Base-by-base conservation (phyloP, 2,329 filamentous ascomycete species). In the Fusarium chaquense region DNA sequence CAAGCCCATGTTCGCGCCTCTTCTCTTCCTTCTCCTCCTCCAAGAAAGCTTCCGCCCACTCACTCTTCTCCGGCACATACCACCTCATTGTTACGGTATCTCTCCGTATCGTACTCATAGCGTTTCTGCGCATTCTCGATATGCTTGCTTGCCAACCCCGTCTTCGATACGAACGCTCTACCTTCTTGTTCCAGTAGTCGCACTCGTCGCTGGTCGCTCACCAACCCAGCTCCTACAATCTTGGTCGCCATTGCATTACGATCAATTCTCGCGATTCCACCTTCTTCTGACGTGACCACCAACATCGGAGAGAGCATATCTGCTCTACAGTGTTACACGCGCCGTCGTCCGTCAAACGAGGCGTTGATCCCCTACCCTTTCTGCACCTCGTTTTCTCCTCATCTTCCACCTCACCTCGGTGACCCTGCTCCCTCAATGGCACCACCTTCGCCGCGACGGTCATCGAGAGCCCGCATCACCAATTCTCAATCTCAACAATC, bases 381-480 rank as follows among this genome's bases (percentile, higher is more conserved):
- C 52, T 49, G 45, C 65, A 56, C 57, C 52, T 59, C 36, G 36
- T 50, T 59, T 36, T 51, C 60, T 57, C 46, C 67, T 52, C 53
- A 59, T 51, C 57, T 73, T 70, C 70, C 75, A 73, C 69, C 68
- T 73, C 76, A 75, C 78, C 73, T 71, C 70, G 73, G 70, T 67
- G 72, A 61, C 55, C 66, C 58, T 59, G 55, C 72, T 62, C 62
- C 50, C 79, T 83, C 83, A 84, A 87, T 88, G 87, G 86, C 87
- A 84, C 86, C 84, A 77, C 83, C 83, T 74, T 87, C 91, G 78
- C 93, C 92, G 79, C 91, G 95, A 83, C 93, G 95, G 80, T 97
- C 94, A 77, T 96, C 94, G 81, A 91, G 95, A 87, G 93, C 93
- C 84, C 92, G 93, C 78, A 89, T 89, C 77, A 90, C 89, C 75